Base-by-base conservation (phyloP, 2,329 filamentous ascomycete genomes). In the Ceratocystis smalleyi region DNA sequence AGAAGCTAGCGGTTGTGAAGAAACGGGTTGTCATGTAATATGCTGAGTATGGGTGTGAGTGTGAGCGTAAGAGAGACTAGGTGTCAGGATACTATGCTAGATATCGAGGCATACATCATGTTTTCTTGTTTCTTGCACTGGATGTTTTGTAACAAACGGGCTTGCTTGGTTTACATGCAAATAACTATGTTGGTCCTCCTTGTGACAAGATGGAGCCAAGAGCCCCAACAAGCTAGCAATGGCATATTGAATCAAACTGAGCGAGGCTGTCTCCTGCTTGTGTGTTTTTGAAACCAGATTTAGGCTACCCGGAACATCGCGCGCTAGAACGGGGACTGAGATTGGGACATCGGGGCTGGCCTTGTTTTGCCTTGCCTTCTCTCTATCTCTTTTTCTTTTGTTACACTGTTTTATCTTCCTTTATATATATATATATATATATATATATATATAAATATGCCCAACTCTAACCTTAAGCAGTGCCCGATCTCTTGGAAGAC, bases 401-500 rank as follows among this genome's bases (percentile, higher is more conserved):
- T 24, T 6, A 17, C 17, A 19, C 17, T 5, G 24, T 59, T 30
- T 17, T 32, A 3, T 17, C 43, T 49, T 30, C 43, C 24, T 61
- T 51, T 61, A 45, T 61, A 19, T 45, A 27, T 27, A 27, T 49
- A 22, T 24, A 19, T 15, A 27, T 19, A 27, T 27, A 27, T 49
- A 22, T n/a, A n/a, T 61, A 45, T 61, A 19, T 45, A 27, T 27
- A 27, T 49, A 22, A 40, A 19, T 15, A 27, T 19, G 19, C 6
- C 12, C 15, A 12, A 8, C 19, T 19, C 7, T 15, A 12, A 22
- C 19, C 15, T 43, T 22, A 51, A 1, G 60, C 43, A 30, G 60
- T 19, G 10, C 60, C 60, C 7, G 43, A 51, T 59, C 27, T 66
- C 71, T 92, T 84, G 1, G 86, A 83, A 73, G 89, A 81, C 76